Evolutionary conservation across 768 basidiomycete genomes (phyloP).

Genomic region (Flagelloscypha sp.): DNA sequence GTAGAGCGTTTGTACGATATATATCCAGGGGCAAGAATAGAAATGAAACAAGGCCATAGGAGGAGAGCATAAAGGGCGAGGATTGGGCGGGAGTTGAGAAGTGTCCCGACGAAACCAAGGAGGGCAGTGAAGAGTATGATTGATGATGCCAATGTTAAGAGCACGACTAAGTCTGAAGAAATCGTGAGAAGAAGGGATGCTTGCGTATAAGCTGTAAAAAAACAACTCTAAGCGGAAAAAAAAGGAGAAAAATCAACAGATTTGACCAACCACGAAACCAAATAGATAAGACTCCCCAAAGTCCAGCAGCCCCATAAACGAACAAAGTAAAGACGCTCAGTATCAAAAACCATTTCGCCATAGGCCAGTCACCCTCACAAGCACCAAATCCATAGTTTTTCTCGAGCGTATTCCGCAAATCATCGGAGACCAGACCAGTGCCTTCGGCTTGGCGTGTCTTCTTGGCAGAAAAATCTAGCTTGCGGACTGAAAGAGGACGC

Average conservation of each 20-base stretch:
- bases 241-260: no score
- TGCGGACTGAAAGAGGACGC: constrained; percentile 2
- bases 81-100: constrained; percentile 62
- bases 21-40: constrained; percentile 55
- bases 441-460: no score
- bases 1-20: constrained; percentile 52
- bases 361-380: constrained; percentile 45
- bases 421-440: no score
- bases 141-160: constrained; percentile 51
- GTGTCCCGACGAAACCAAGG: constrained; percentile 48
- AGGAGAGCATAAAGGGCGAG: constrained; percentile 61
- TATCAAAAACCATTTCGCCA: constrained; percentile 54
- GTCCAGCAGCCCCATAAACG: constrained; percentile 41
- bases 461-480: no score
- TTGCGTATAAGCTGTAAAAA: no score
- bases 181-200: no score
- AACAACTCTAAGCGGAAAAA: no score
- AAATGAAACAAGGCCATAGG: constrained; percentile 54
- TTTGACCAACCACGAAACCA: no score
- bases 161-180: constrained; percentile 43
- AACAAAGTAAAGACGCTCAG: constrained; percentile 49
- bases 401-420: constrained; percentile 22
- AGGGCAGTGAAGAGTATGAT: constrained; percentile 51
- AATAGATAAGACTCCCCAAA: no score
- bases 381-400: constrained; percentile 29